A percentile compares a stretch with the other conserved stretches of the same genome.
Conservation (phyloP, 2,329 filamentous ascomycete genomes). For the Colletotrichum sublineola region DNA sequence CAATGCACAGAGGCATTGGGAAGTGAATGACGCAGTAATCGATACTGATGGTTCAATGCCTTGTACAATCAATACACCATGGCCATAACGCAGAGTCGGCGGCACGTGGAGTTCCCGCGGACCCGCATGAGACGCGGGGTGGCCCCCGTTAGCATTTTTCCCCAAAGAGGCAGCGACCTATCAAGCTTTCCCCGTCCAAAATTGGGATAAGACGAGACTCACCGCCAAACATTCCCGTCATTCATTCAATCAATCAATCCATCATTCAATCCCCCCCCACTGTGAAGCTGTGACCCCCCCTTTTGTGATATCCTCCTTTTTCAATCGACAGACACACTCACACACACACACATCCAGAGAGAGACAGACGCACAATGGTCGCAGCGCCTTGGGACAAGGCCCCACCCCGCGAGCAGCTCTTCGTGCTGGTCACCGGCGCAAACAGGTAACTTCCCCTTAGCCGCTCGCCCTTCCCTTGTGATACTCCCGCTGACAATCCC, state of each 20-base stretch:
- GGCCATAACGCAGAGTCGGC: not conserved
- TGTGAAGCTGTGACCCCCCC: not conserved
- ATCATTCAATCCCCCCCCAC: not conserved
- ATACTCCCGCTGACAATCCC: slow-evolving; percentile 1
- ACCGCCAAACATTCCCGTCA: slow-evolving; percentile 28
- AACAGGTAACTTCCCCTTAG: slow-evolving; percentile 74
- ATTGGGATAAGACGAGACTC: slow-evolving; percentile 28
- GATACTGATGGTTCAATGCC: too few species aligned
- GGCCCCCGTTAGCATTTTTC: slow-evolving; percentile 9
- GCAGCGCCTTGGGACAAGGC: slow-evolving; percentile 53
- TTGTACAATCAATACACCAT: too few species aligned
- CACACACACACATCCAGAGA: not conserved
- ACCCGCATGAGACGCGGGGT: slow-evolving; percentile 17
- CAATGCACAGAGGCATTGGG: not conserved
- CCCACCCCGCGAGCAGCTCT: slow-evolving; percentile 61
- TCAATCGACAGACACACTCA: slow-evolving; percentile 9
- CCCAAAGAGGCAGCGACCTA: slow-evolving; percentile 36
- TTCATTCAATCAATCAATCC: not conserved
- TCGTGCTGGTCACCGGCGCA: slow-evolving; percentile 84
- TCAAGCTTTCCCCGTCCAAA: slow-evolving; percentile 22
- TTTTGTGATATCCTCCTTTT: not conserved
- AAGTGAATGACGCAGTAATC: too few species aligned
- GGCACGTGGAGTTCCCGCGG: slow-evolving; percentile 1
- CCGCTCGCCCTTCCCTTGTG: not conserved
- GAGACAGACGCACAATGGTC: slow-evolving; percentile 27